These are phyloP conservation scores for Chaetoceros muelleri DNA, from an alignment of 108 stramenopile genomes.

Conservation along the genomic window DNA sequence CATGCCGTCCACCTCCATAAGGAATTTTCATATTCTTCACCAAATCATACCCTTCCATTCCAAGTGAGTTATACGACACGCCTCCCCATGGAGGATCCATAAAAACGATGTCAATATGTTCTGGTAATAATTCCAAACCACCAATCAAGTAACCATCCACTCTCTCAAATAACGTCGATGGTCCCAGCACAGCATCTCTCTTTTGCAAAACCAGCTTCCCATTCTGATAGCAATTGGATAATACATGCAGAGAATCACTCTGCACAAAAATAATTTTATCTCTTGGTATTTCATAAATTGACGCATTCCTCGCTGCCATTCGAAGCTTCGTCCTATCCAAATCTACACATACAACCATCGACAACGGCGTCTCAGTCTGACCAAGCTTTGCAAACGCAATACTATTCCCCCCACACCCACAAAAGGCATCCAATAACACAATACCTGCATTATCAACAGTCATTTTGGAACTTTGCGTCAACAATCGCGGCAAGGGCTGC, in stretches of 20 bases:
- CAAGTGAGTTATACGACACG: conserved; percentile 62
- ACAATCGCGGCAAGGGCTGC: not conserved
- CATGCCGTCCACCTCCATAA: not conserved
- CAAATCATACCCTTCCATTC: conserved; percentile 78
- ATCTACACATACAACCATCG: conserved; percentile 82
- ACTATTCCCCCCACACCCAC: conserved; percentile 89
- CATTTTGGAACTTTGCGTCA: too few relatives aligned
- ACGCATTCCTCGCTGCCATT: conserved; percentile 88
- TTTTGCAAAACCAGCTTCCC: conserved; percentile 55
- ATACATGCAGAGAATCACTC: conserved; percentile 61
- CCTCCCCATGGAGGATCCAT: conserved; percentile 88
- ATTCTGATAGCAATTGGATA: conserved; percentile 60
- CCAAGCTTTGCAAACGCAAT: conserved; percentile 53
- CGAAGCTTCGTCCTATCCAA: conserved; percentile 77
- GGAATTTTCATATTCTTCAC: conserved; percentile 73
- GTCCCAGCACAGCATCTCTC: conserved; percentile 31
- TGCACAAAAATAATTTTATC: conserved; percentile 73
- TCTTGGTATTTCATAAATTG: conserved; percentile 75
- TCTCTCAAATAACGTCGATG: conserved; percentile 27
- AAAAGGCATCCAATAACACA: conserved; percentile 86
- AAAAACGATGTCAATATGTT: conserved; percentile 62
- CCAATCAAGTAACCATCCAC: conserved; percentile 63
- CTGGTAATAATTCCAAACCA: conserved; percentile 54
- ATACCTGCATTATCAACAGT: conserved; percentile 18
- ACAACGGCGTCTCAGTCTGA: conserved; percentile 37